Base-by-base conservation (phyloP, 1,139 yeast genomes). In the Kurtzmaniella quercitrusa region DNA sequence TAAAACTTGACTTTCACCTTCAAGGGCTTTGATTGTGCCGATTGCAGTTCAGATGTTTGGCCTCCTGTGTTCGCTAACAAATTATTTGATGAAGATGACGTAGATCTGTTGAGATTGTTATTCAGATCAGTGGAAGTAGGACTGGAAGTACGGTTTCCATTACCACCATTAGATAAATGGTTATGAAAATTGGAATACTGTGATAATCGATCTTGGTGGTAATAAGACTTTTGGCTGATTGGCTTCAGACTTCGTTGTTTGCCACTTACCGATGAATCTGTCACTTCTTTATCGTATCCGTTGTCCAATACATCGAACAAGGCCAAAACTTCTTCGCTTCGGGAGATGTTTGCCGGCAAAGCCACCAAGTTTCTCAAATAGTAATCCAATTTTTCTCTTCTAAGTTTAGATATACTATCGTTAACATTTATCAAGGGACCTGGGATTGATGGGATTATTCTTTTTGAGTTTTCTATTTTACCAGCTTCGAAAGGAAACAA, bases 351-450 rank as follows among this genome's bases (percentile, higher is more conserved):
- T 11, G 72, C 65, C 0, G 98, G 98, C 55, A 93, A 72, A 36
- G 78, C 74, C 37, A 88, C 75, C 51, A 93, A 73, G 47, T 84
- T 86, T 42, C 82, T 76, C 42, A 94, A 82, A 59, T 93, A 93
- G 45, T 81, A 80, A 62, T 93, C 94, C 52, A 94, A 73, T 62
- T 88, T 95, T 32, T 82, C 87, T 51, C 93, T 75, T 55, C 98
- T 77, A 59, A 88, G 85, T 53, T 84, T 83, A 14, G 96, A 86
- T 44, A 91, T 84, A 41, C 84, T 78, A 58, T 91, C 98, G 49
- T 91, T 89, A 41, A 93, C 96, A 58, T 87, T 87, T 38, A 95
- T 85, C 41, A 93, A 75, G 2, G 98, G 99, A 1, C 98, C 98
- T 0, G 98, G 98, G 58, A 94, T 91, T 50, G 86, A 88, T 3